Evolutionary conservation across 2,329 filamentous ascomycete genomes (phyloP).

Genomic region (Lachnellula cervina): DNA sequence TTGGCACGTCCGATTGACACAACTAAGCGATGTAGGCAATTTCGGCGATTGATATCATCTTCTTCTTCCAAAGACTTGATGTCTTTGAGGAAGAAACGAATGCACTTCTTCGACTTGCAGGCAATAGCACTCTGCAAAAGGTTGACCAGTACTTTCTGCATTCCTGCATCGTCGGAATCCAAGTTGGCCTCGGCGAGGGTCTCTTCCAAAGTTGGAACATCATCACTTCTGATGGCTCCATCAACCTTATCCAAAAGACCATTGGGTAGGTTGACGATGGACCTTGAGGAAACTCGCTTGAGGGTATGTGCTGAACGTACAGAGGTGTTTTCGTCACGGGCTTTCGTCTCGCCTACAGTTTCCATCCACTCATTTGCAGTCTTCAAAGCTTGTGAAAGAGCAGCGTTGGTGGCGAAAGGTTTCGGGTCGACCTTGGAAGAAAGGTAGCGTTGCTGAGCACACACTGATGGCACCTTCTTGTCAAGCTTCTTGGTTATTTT

Average conservation of each 20-base stretch:
- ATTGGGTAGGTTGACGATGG: constrained; percentile 66
- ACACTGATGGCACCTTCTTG: constrained; percentile 77
- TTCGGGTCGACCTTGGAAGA: constrained; percentile 85
- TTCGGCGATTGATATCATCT: constrained; percentile 90
- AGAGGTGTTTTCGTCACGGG: constrained; percentile 69
- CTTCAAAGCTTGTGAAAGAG: constrained; percentile 54
- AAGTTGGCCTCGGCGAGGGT: constrained; percentile 55
- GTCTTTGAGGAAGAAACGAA: constrained; percentile 64
- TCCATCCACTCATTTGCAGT: constrained; percentile 90
- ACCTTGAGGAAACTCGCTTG: constrained; percentile 70
- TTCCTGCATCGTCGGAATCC: constrained; percentile 46
- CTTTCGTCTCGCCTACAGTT: constrained; percentile 70
- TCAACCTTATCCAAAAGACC: constrained; percentile 68
- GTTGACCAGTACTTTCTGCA: constrained; percentile 70
- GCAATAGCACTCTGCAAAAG: constrained; percentile 74
- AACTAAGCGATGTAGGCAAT: constrained; percentile 87
- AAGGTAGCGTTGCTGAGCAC: constrained; percentile 80
- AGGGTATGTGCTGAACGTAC: constrained; percentile 65
- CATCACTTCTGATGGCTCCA: constrained; percentile 64
- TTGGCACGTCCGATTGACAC: constrained; percentile 81
- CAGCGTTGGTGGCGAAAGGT: constrained; percentile 74
- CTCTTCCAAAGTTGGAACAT: constrained; percentile 51
- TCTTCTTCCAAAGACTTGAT: constrained; percentile 74
- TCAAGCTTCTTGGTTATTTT: constrained; percentile 99
- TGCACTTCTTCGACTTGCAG: constrained; percentile 61